Evolutionary conservation across 257 asterid species (phyloP).

Genomic region (Leptodermis oblonga): DNA sequence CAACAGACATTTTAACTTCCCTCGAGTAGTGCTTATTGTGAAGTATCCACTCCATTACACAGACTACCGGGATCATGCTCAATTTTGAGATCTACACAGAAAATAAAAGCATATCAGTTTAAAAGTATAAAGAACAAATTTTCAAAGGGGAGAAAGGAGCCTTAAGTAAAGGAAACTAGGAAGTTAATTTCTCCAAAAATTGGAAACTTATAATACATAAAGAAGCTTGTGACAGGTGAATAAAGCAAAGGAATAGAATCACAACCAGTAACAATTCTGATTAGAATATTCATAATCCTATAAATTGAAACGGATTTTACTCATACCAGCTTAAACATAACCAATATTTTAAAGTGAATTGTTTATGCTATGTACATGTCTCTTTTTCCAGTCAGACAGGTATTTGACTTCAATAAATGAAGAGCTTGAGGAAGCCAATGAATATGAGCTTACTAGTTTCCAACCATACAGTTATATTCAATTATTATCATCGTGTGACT

Average conservation of each 20-base stretch:
- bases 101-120: neutral
- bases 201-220: neutral
- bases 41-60: slow-evolving; percentile 92
- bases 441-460: neutral
- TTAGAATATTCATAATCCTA: neutral
- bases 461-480: neutral
- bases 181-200: neutral
- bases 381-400: neutral
- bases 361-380: neutral
- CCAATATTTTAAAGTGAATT: neutral
- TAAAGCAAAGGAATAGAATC: neutral
- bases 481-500: neutral
- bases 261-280: neutral
- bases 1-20: slow-evolving; percentile 79
- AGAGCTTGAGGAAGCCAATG: neutral
- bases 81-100: slow-evolving; percentile 78
- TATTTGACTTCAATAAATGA: neutral
- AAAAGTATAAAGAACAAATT: neutral
- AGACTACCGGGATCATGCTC: slow-evolving; percentile 99
- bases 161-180: neutral
- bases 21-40: slow-evolving; percentile 71
- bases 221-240: neutral
- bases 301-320: neutral
- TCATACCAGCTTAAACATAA: neutral
- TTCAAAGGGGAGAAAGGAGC: neutral